Conservation (phyloP, 768 basidiomycete genomes). For the Russula lepida region DNA sequence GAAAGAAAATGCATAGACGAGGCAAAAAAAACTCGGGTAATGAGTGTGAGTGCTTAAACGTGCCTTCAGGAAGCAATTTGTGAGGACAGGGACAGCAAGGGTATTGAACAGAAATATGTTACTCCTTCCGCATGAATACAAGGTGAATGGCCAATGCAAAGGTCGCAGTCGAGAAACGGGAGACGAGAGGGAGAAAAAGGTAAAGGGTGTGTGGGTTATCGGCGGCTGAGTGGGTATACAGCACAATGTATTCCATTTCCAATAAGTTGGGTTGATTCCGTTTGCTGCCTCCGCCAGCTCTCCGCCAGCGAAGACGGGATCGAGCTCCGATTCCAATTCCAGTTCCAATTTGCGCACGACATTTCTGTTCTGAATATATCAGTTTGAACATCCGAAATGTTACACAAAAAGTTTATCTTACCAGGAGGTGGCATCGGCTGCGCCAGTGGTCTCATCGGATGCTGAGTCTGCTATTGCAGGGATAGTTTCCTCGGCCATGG, state of each 20-base stretch:
- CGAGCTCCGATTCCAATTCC: neutral
- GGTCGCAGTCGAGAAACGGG: neutral
- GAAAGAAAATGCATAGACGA: neutral
- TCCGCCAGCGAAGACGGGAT: neutral
- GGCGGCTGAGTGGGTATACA: neutral
- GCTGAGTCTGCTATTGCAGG: neutral
- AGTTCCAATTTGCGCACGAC: too few species aligned
- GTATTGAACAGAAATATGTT: neutral
- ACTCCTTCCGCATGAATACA: slow-evolving; percentile 4
- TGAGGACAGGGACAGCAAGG: neutral
- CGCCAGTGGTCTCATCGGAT: neutral
- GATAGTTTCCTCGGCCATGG: neutral
- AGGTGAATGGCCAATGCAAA: neutral
- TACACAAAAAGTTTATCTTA: neutral
- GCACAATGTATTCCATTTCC: neutral
- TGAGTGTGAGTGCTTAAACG: neutral
- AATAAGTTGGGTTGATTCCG: neutral
- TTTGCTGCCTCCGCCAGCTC: neutral
- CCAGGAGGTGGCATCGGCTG: neutral
- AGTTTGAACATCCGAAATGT: neutral
- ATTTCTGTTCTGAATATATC: neutral
- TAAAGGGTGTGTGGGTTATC: neutral
- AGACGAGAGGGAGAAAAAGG: neutral
- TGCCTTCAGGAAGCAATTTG: neutral
- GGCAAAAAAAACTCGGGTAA: neutral